A percentile compares a stretch with the other conserved stretches of the same genome.
Conservation (phyloP, 169 alveolate species). For the Eimeria nieschulzi region DNA sequence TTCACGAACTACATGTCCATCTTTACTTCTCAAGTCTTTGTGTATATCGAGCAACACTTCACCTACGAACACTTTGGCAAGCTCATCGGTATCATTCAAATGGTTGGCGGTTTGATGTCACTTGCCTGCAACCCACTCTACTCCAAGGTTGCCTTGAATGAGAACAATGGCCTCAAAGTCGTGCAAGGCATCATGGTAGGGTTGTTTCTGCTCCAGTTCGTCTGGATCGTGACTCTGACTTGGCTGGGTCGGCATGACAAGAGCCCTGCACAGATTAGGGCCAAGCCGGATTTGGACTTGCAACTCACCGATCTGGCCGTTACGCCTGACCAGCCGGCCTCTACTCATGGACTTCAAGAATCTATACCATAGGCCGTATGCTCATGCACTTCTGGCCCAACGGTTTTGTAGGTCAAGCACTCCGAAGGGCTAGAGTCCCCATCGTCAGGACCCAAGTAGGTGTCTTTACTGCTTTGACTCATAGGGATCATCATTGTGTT, state of each 20-base stretch:
- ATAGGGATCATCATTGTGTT: too few species aligned
- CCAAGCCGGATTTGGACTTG: neutral
- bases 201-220: slow-evolving; percentile 29
- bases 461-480: too few species aligned
- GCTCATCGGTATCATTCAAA: slow-evolving; percentile 76
- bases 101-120: slow-evolving; percentile 78
- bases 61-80: slow-evolving; percentile 80
- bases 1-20: slow-evolving; percentile 77
- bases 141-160: slow-evolving; percentile 28
- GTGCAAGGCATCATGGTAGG: slow-evolving; percentile 51
- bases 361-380: too few species aligned
- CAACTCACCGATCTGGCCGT: neutral
- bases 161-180: neutral
- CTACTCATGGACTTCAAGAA: too few species aligned
- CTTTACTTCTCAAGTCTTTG: slow-evolving; percentile 78
- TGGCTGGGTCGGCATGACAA: neutral
- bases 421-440: too few species aligned
- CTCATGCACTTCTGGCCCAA: too few species aligned
- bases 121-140: slow-evolving; percentile 74
- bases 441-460: too few species aligned
- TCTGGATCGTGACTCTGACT: neutral
- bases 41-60: slow-evolving; percentile 75
- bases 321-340: neutral
- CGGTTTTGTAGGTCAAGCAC: too few species aligned
- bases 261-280: neutral